Conservation (phyloP, 805 yeast species). For the Metschnikowia rubicola region DNA sequence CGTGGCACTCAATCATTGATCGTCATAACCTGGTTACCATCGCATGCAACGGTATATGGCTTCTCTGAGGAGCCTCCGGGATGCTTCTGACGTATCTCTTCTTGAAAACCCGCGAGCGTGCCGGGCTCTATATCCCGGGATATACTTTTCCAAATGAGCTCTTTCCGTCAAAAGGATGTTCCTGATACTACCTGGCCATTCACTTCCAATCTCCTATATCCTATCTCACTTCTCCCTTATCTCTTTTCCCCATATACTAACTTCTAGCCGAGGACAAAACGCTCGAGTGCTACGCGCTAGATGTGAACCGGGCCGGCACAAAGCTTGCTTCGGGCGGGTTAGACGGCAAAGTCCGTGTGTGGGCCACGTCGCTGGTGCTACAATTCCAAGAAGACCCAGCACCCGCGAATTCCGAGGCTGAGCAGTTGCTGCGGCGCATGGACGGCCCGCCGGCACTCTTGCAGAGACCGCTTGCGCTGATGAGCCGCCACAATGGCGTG, state of each 20-base stretch:
- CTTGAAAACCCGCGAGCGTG: too few relatives aligned
- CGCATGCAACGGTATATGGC: too few relatives aligned
- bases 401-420: background rate
- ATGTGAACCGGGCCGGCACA: constrained; percentile 76
- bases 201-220: too few relatives aligned
- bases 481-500: constrained; percentile 96
- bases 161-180: too few relatives aligned
- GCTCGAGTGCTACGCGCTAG: constrained; percentile 82
- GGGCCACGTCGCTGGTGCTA: constrained; percentile 64
- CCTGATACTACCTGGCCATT: too few relatives aligned
- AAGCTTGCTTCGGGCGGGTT: constrained; percentile 91
- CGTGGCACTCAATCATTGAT: too few relatives aligned
- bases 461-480: constrained; percentile 70
- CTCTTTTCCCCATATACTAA: constrained; percentile 20
- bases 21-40: too few relatives aligned
- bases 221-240: background rate
- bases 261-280: constrained; percentile 67
- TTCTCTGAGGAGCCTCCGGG: too few relatives aligned
- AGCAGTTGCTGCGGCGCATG: constrained; percentile 9
- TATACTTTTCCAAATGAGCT: too few relatives aligned
- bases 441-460: constrained; percentile 4
- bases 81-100: too few relatives aligned
- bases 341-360: constrained; percentile 84
- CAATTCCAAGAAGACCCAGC: constrained; percentile 30
- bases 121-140: too few relatives aligned